Percentiles rank a stretch among this genome's conserved stretches.
Conservation (phyloP, 306 rosid species). For the Datisca glomerata region DNA sequence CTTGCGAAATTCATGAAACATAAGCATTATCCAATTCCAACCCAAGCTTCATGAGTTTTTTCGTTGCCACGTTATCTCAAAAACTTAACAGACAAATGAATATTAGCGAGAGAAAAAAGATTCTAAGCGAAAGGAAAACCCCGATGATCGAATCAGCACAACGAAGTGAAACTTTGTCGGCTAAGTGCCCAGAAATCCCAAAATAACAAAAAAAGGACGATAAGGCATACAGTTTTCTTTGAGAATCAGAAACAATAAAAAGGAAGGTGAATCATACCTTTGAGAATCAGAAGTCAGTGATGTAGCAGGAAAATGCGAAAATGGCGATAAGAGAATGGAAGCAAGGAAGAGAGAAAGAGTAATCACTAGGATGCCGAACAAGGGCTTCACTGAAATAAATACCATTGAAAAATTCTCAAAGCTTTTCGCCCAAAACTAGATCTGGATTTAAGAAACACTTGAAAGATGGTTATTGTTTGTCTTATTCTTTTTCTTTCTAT, state of each 20-base stretch:
- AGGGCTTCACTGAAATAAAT: constrained; percentile 53
- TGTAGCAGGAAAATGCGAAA: constrained; percentile 22
- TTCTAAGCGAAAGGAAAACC: not conserved
- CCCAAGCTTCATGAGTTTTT: too few species aligned
- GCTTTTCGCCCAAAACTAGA: not conserved
- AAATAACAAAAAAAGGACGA: not conserved
- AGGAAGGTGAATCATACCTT: constrained; percentile 24
- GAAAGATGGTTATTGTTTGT: too few species aligned
- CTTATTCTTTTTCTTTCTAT: too few species aligned
- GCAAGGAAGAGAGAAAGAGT: constrained; percentile 34
- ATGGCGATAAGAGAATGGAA: constrained; percentile 34
- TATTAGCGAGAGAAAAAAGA: not conserved
- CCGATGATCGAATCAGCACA: not conserved
- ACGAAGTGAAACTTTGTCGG: not conserved
- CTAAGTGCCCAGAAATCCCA: not conserved
- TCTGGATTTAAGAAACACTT: not conserved
- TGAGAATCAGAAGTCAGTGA: constrained; percentile 18
- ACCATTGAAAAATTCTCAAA: constrained; percentile 34
- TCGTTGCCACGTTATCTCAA: not conserved
- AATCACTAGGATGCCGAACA: constrained; percentile 31
- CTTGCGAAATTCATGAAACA: not conserved
- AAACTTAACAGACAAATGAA: too few species aligned
- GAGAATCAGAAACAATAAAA: not conserved
- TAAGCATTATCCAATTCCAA: not conserved
- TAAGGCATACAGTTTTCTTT: too few species aligned